Percentiles rank a stretch among this genome's conserved stretches.
These are phyloP conservation scores for Bjerkandera adusta DNA, from an alignment of 1,284 basidiomycete genomes.

Conservation along the genomic window DNA sequence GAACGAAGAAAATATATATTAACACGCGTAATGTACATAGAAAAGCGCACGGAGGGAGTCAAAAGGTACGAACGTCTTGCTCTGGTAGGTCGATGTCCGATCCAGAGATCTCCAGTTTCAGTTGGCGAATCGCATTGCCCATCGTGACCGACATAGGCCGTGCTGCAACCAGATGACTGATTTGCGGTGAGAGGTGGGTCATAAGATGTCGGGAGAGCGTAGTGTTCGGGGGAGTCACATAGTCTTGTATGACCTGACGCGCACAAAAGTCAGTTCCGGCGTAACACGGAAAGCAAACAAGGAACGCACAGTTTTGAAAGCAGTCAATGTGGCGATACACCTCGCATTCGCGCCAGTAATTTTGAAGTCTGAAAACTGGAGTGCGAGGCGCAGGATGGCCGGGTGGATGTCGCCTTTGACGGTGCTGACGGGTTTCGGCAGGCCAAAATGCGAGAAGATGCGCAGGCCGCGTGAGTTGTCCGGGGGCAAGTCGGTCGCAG, in stretches of 20 bases:
- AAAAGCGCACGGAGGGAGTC: conserved; percentile 2
- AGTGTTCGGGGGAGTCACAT: conserved; percentile 78
- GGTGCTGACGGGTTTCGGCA: conserved; percentile 58
- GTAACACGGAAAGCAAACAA: too few relatives aligned
- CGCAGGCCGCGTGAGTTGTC: conserved; percentile 52
- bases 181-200: conserved; percentile 88
- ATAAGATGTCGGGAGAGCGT: conserved; percentile 85
- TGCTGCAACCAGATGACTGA: conserved; percentile 83
- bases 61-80: conserved; percentile 71
- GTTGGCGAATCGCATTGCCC: conserved; percentile 91
- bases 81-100: conserved; percentile 91
- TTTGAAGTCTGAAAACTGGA: conserved; percentile 84
- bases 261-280: too few relatives aligned
- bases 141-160: conserved; percentile 94
- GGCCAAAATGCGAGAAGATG: conserved; percentile 82
- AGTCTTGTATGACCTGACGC: conserved; percentile 83
- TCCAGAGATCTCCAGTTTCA: conserved; percentile 95
- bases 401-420: conserved; percentile 84
- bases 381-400: conserved; percentile 71
- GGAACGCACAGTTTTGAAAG: conserved; percentile 75
- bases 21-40: conserved; percentile 8
- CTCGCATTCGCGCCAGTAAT: conserved; percentile 87
- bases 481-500: conserved; percentile 14
- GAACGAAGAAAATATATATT: neutral
- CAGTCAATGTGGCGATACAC: conserved; percentile 83